Percentiles rank a stretch among this genome's conserved stretches.
Conservation (phyloP, 2,329 filamentous ascomycete genomes). For the Setomelanomma holmii region DNA sequence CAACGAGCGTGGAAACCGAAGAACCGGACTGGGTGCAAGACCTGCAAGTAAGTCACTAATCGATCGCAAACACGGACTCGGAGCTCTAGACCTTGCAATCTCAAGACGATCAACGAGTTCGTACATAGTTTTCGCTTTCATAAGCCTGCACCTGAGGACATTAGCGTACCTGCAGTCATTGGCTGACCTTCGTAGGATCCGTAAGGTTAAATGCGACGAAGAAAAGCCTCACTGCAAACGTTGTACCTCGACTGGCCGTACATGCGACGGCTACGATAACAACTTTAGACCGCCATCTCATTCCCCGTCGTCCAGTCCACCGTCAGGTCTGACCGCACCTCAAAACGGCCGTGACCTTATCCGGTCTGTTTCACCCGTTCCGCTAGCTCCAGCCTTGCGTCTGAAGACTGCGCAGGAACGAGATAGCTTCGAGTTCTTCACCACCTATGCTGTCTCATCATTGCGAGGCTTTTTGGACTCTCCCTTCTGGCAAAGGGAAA, state of each 20-base stretch:
- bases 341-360: conserved; percentile 1
- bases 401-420: conserved; percentile 32
- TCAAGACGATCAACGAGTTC: background rate
- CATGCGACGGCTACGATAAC: conserved; percentile 40
- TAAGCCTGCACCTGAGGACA: background rate
- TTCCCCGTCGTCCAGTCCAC: conserved; percentile 3
- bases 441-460: conserved; percentile 29
- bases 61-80: background rate
- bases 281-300: conserved; percentile 8
- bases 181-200: conserved; percentile 30
- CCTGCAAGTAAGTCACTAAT: conserved; percentile 27
- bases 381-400: conserved; percentile 21
- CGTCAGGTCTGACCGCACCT: conserved; percentile 3
- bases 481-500: conserved; percentile 39
- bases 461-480: conserved; percentile 39
- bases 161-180: background rate
- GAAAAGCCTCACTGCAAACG: conserved; percentile 38
- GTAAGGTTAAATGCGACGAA: conserved; percentile 45
- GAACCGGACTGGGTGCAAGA: conserved; percentile 22
- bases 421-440: conserved; percentile 42
- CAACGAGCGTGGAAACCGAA: conserved; percentile 26
- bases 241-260: conserved; percentile 41
- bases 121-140: background rate
- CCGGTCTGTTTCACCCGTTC: conserved; percentile 13
- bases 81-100: background rate